Conservation (phyloP, 495 filamentous ascomycete species). For the Penicillium taxi region DNA sequence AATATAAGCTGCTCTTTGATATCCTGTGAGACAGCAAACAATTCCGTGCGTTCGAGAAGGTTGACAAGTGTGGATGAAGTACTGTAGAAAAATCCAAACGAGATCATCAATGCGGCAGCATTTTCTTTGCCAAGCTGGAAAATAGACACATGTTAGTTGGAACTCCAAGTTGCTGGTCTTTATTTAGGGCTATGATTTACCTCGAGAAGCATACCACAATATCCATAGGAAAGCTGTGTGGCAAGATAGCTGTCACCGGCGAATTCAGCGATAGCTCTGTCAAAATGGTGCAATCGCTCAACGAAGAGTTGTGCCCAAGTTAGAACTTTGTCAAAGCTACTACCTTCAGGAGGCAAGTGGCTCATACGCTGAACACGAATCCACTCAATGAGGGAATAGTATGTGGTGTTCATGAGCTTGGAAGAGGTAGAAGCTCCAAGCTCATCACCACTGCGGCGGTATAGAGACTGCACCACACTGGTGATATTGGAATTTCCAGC, state of each 20-base stretch:
- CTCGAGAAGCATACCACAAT: constrained; percentile 31
- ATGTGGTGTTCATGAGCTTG: constrained; percentile 16
- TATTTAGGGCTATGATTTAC: constrained; percentile 9
- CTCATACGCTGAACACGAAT: constrained; percentile 28
- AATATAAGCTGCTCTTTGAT: constrained; percentile 35
- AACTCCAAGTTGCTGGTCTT: not conserved
- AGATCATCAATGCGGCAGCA: constrained; percentile 21
- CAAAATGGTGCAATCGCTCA: constrained; percentile 28
- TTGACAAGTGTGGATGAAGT: constrained; percentile 26
- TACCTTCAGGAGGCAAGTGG: constrained; percentile 31
- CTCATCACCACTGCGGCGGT: constrained; percentile 21
- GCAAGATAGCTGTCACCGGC: constrained; percentile 30
- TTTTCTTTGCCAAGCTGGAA: constrained; percentile 31
- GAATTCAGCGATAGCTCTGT: constrained; percentile 23
- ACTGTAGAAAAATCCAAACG: constrained; percentile 32
- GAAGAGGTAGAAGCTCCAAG: constrained; percentile 12
- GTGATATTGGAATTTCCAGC: constrained; percentile 16
- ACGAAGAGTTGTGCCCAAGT: constrained; percentile 26
- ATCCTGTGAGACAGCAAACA: constrained; percentile 29
- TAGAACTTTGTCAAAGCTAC: constrained; percentile 32
- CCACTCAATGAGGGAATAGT: constrained; percentile 24
- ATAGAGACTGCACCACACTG: constrained; percentile 18
- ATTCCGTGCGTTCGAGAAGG: constrained; percentile 26
- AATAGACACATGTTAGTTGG: not conserved
- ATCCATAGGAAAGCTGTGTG: constrained; percentile 29